Evolutionary conservation across 2,329 filamentous ascomycete genomes (phyloP), one percentile per base, ranked within the genome.

Genomic region (Sclerotinia subarctica): DNA sequence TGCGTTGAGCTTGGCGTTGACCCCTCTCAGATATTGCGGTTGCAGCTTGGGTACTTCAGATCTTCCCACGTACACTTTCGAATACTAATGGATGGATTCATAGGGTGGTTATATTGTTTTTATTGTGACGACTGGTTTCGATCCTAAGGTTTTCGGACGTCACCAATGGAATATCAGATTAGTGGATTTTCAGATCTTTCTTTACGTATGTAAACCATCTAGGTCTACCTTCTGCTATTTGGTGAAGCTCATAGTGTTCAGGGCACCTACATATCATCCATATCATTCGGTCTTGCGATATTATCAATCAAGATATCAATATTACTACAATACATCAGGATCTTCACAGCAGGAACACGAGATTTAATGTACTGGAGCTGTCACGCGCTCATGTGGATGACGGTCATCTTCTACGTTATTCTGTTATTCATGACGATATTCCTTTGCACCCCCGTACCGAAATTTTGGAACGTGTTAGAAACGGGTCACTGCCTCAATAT

Each of bases 121-220:
- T 19, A 35, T 49, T 17, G 29, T 62, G 2, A 49, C 58, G 15
- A 49, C 58, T 13, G 58, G 58, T 5, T 62, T 49, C 11, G 58
- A 62, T 49, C 44, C 58, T 6, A 38, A 35, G 32, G 58, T 62
- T n/a, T 62, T 62, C 4, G 58, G 58, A 13, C 44, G 44, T 8
- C 58, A 62, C 24, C 58, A 62, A 49, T 62, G 58, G 58, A 21
- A 62, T 49, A 49, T 62, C 21, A 62, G 58, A 24, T 49, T 62
- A 24, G 35, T 35, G 10, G 29, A 62, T 35, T 62, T 49, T 3
- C 44, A 62, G 24, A 62, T 13, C 0, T 62, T 62, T n/a, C 58
- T 62, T 13, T 62, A 62, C 21, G 58, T 62, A 49, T 7, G 58
- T 49, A 17, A 24, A 6, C 1, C 19, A 19, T n/a, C 15, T 24